A percentile compares a stretch with the other conserved stretches of the same genome.
Conservation (phyloP, 331 rosid species). For the Phaseolus coccineus region DNA sequence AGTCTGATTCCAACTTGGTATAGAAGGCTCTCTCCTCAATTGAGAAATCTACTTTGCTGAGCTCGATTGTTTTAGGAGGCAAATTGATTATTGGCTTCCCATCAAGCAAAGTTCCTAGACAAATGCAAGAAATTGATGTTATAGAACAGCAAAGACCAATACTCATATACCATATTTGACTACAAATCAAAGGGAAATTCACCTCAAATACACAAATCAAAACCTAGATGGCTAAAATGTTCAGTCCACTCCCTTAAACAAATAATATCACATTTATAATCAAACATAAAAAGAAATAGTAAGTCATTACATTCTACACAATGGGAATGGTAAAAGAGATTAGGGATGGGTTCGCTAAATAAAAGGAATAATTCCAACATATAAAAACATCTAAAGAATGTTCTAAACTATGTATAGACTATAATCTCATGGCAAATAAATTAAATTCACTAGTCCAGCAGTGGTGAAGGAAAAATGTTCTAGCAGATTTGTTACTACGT, state of each 20-base stretch:
- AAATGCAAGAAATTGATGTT: slow-evolving; percentile 36
- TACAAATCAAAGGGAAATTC: slow-evolving; percentile 36
- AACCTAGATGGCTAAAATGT: slow-evolving; percentile 30
- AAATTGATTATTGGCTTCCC: slow-evolving; percentile 88
- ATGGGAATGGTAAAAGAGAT: slow-evolving; percentile 19
- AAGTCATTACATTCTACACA: not conserved
- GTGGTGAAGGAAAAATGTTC: not conserved
- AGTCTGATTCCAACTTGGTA: slow-evolving; percentile 88
- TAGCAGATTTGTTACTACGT: not conserved
- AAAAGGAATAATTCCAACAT: slow-evolving; percentile 19
- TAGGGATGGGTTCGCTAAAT: not conserved
- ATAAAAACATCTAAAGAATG: not conserved
- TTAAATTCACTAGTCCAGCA: not conserved
- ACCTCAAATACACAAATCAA: slow-evolving; percentile 37
- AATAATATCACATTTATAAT: slow-evolving; percentile 5
- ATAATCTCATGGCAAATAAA: not conserved
- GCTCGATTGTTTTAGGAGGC: slow-evolving; percentile 78
- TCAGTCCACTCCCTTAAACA: slow-evolving; percentile 4
- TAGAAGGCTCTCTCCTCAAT: slow-evolving; percentile 92
- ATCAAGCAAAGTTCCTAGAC: slow-evolving; percentile 81
- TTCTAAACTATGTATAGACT: not conserved
- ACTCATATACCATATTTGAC: slow-evolving; percentile 34
- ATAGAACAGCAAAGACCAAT: slow-evolving; percentile 33
- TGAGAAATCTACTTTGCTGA: slow-evolving; percentile 85
- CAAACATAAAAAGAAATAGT: slow-evolving; percentile 12